A percentile compares a stretch with the other conserved stretches of the same genome.
These are phyloP conservation scores for Helichrysum umbraculigerum DNA, from an alignment of 129 eudicot genomes.

Conservation along the genomic window DNA sequence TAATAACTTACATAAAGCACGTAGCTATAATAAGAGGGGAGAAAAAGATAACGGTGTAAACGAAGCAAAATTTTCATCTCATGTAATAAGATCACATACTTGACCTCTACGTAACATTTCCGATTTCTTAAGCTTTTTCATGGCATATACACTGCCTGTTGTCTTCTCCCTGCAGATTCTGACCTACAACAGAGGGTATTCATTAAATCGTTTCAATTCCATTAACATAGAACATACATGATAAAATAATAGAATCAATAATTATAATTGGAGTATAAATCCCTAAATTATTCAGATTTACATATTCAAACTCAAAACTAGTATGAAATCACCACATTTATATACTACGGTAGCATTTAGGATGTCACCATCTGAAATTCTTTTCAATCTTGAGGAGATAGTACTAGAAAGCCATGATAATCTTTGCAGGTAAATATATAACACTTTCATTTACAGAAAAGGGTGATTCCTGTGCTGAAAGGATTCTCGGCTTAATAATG, in stretches of 20 bases:
- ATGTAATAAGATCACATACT: conserved; percentile 43
- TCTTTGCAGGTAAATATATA: background rate
- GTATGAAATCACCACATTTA: background rate
- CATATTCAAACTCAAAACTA: background rate
- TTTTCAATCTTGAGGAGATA: too few species aligned
- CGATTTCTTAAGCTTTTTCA: conserved; percentile 96
- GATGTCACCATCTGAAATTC: background rate
- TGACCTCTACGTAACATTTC: conserved; percentile 99
- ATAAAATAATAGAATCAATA: background rate
- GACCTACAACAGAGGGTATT: conserved; percentile 51
- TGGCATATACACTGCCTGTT: conserved; percentile 82
- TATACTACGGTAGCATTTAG: too few species aligned
- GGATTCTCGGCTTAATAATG: background rate
- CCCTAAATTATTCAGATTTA: background rate
- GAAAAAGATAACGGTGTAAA: background rate
- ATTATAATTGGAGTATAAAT: background rate
- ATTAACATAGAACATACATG: background rate
- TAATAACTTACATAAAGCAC: background rate
- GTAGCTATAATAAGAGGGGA: background rate
- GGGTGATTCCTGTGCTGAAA: background rate
- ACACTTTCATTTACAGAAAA: background rate
- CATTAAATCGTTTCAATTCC: conserved; percentile 10
- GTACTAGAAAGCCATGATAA: too few species aligned
- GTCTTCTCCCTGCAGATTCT: conserved; percentile 94
- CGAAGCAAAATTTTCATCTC: conserved; percentile 10